Base-by-base conservation (phyloP, 768 basidiomycete genomes). In the Lanmaoa pseudosensibilis region DNA sequence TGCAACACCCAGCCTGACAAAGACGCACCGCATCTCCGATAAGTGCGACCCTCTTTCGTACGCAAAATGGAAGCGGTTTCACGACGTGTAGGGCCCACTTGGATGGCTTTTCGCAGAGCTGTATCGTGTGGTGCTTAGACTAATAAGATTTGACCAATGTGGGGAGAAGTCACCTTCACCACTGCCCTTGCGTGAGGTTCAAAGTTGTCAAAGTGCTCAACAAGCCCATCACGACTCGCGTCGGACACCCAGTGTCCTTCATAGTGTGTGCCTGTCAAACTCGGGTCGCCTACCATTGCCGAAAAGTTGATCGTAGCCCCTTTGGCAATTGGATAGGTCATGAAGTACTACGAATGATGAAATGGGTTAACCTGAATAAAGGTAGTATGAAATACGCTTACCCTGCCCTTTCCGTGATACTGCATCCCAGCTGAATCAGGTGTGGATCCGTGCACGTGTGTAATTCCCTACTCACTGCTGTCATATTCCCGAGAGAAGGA, bases 1-100 rank as follows among this genome's bases (percentile, higher is more conserved):
- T 12, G 11, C 30, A n/a, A 38, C 8, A 16, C 4, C 3, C 3
- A 9, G 1, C 12, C n/a, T 5, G 16, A 47, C 21, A n/a, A 19
- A n/a, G n/a, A 56, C 73, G 40, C 50, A 79, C 78, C 15, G 83
- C 76, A 62, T 85, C 83, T 7, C 82, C 83, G 5, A 79, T 65
- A 12, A 86, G 70, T 5, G 76, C 76, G 0, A 82, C 75, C 5
- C 72, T 68, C 11, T 73, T 74, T 19, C 63, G 67, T 3, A 74
- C 73, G 50, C 71, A 80, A 5, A 70, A 72, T 0, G 75, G 72
- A 12, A 83, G 66, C 7, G 73, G 72, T 16, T 72, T 72, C 32
- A 84, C 62, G 30, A 70, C 68, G 46, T 79, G 76, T 34, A 83
- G 61, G 2, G 76, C 75, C 80, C 82, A 83, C 62, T 67, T 75